Evolutionary conservation across 2,329 filamentous ascomycete species (phyloP), one percentile per base, ranked within the genome.

Genomic region (Tothia fuscella): DNA sequence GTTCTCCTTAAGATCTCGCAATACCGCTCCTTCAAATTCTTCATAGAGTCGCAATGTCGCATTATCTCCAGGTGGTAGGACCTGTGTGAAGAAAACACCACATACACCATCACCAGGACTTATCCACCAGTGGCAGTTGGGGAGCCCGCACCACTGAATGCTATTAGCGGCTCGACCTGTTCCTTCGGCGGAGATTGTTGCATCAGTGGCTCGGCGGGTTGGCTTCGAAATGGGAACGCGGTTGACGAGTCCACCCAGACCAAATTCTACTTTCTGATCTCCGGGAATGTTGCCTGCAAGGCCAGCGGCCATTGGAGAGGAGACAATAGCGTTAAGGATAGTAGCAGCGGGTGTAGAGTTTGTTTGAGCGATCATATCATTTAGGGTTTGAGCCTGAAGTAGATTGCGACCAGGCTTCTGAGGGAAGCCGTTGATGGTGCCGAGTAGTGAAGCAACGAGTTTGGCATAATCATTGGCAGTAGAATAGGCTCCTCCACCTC

Each of bases 281-380:
- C 20, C 19, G 7, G 42, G 35, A 19, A 44, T 17, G 17, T 40
- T 44, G 26, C 42, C 42, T 12, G 42, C 36, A 22, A 44, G 42
- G 19, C 42, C 42, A 24, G 22, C 39, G 17, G 35, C 28, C 25
- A 29, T 31, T 6, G 42, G 42, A 10, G 20, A 24, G 29, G 43
- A 44, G 16, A 34, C 47, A 10, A 44, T 44, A 28, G 29, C 17
- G 14, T 25, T 28, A 3, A 43, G 33, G 16, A 30, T 21, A 12
- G 32, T 25, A 22, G 41, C 10, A 20, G 10, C 32, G 10, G 9
- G 9, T 19, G 47, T 41, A 3, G 32, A 34, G 32, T 52, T 47
- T 26, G 55, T 51, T 3, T 51, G 49, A 2, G 44, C 46, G 44
- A 55, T 54, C 24, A 56, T 42, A 32, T 38, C 22, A 20, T 52